Evolutionary conservation across 208 protist genomes (phyloP).

Genomic region (Acanthamoeba lenticulata): DNA sequence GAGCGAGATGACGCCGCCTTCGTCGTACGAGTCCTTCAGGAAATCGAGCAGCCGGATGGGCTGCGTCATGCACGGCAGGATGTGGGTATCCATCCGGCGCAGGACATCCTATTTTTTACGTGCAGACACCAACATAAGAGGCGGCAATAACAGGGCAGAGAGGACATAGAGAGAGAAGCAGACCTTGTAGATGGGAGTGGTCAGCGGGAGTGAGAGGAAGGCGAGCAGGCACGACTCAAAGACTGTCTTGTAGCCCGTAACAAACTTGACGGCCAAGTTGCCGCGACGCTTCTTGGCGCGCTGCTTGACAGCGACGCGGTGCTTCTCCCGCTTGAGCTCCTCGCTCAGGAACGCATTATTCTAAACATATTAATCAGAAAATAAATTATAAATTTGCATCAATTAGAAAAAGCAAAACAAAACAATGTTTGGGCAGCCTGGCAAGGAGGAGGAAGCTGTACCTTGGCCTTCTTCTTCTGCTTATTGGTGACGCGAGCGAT

Average conservation of each 20-base stretch:
- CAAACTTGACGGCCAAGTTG: neutral
- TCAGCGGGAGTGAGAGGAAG: slow-evolving; percentile 26
- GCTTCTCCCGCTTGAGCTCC: neutral
- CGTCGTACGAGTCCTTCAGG: slow-evolving; percentile 78
- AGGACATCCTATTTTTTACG: slow-evolving; percentile 35
- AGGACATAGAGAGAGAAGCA: neutral
- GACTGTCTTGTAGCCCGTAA: neutral
- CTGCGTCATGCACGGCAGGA: slow-evolving; percentile 68
- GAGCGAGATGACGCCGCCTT: slow-evolving; percentile 72
- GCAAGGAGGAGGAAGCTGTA: too few species aligned
- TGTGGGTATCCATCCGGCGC: slow-evolving; percentile 47
- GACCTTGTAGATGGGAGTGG: slow-evolving; percentile 44
- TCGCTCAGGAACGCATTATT: neutral
- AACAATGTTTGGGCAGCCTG: too few species aligned
- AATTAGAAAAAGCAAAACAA: too few species aligned
- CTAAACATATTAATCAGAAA: too few species aligned
- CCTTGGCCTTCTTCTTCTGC: slow-evolving; percentile 2
- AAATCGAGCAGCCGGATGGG: slow-evolving; percentile 76
- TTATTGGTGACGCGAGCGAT: neutral
- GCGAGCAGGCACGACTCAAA: slow-evolving; percentile 46
- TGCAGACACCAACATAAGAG: too few species aligned
- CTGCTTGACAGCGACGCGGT: neutral
- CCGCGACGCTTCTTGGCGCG: neutral
- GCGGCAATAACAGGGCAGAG: too few species aligned
- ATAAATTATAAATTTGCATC: too few species aligned